Percentiles rank a stretch among this genome's conserved stretches.
phyloP scores from a whole-genome alignment of 768 basidiomycete species.

The Tephrocybe sp. region DNA sequence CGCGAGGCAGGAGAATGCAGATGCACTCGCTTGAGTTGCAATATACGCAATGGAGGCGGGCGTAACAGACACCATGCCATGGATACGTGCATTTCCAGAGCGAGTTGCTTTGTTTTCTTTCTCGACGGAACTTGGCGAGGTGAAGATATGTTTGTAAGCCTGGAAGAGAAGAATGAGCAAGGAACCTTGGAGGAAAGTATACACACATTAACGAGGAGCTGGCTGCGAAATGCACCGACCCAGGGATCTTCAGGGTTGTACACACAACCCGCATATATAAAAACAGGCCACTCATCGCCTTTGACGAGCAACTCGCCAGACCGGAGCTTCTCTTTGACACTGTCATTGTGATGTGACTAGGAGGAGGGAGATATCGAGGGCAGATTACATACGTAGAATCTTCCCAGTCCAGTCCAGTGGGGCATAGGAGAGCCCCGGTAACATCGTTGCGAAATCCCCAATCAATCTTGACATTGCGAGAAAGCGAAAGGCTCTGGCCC shows the following conservation, averaged over 20 bases:
- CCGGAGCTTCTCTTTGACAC: slow-evolving; percentile 5
- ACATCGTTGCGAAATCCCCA: slow-evolving; percentile 11
- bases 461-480: slow-evolving; percentile 9
- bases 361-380: background rate
- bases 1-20: too few species aligned
- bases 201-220: slow-evolving; percentile 19
- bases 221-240: slow-evolving; percentile 23
- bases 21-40: slow-evolving; percentile 14
- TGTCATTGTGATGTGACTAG: background rate
- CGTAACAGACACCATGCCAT: slow-evolving; percentile 11
- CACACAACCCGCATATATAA: slow-evolving; percentile 17
- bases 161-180: slow-evolving; percentile 1
- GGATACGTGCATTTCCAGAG: slow-evolving; percentile 1
- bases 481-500: slow-evolving; percentile 11
- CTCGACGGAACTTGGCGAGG: slow-evolving; percentile 27
- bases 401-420: slow-evolving; percentile 11
- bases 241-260: slow-evolving; percentile 25
- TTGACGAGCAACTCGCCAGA: slow-evolving; percentile 15
- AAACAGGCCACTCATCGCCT: slow-evolving; percentile 24
- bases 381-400: slow-evolving; percentile 7
- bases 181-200: background rate
- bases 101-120: slow-evolving; percentile 20
- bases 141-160: slow-evolving; percentile 29
- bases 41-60: slow-evolving; percentile 19
- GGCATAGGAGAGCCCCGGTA: slow-evolving; percentile 19